These are phyloP conservation scores for Acacia melanoxylon DNA, from an alignment of 306 rosid genomes.

Conservation along the genomic window DNA sequence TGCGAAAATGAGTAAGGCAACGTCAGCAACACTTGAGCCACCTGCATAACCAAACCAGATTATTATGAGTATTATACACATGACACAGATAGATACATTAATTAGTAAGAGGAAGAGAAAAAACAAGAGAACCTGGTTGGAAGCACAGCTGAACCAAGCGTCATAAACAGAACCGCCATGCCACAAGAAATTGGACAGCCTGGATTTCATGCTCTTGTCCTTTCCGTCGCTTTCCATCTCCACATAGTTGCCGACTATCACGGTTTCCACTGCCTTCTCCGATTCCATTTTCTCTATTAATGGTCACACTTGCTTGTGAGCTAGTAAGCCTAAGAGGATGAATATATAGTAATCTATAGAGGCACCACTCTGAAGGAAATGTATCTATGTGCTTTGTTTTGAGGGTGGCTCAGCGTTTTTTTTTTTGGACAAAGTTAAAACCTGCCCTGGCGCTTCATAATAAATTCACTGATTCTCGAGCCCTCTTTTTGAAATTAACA, in stretches of 20 bases:
- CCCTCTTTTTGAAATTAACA: background rate
- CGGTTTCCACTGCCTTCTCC: slow-evolving; percentile 67
- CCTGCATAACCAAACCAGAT: slow-evolving; percentile 36
- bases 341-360: background rate
- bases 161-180: slow-evolving; percentile 86
- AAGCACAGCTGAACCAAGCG: slow-evolving; percentile 90
- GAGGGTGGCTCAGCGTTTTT: background rate
- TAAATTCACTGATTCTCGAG: background rate
- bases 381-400: background rate
- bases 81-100: background rate
- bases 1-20: slow-evolving; percentile 82
- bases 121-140: slow-evolving; percentile 53
- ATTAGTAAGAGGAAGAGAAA: background rate
- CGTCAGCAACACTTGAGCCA: slow-evolving; percentile 86
- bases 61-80: background rate
- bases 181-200: slow-evolving; percentile 64
- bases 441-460: background rate
- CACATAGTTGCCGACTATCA: slow-evolving; percentile 73
- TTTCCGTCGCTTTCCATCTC: slow-evolving; percentile 76
- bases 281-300: slow-evolving; percentile 37
- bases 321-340: background rate
- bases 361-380: background rate
- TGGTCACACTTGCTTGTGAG: background rate
- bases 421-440: background rate
- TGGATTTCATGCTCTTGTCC: slow-evolving; percentile 44